Evolutionary conservation across 2,329 filamentous ascomycete species (phyloP).

Genomic region (Passalora sequoiae): DNA sequence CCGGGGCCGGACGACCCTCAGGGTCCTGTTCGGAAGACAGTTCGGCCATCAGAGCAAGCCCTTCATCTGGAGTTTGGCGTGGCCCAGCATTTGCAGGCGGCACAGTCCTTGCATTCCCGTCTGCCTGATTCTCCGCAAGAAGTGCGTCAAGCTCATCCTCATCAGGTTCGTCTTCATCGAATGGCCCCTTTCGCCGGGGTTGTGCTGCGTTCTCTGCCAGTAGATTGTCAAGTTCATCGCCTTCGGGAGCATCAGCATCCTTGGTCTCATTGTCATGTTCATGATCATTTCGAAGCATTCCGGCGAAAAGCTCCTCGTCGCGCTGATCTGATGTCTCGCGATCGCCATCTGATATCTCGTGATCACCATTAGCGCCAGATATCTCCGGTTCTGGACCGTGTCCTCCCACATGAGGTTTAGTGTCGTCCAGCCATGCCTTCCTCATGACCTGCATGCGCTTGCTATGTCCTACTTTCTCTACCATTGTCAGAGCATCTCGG

Average conservation of each 20-base stretch:
- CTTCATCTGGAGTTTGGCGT: conserved; percentile 14
- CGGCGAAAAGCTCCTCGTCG: conserved; percentile 9
- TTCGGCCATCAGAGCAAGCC: conserved; percentile 41
- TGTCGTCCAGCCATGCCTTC: conserved; percentile 77
- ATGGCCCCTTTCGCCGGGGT: conserved; percentile 17
- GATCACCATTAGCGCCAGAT: conserved; percentile 14
- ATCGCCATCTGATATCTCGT: neutral
- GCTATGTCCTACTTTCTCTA: conserved; percentile 88
- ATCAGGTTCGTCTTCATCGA: conserved; percentile 18
- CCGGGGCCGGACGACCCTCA: neutral
- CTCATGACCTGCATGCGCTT: conserved; percentile 70
- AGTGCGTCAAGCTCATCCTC: conserved; percentile 26
- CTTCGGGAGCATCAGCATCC: conserved; percentile 17
- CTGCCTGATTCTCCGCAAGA: conserved; percentile 14
- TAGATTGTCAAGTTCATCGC: conserved; percentile 28
- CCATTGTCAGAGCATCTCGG: conserved; percentile 78
- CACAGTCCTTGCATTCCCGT: neutral
- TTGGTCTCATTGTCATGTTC: conserved; percentile 13
- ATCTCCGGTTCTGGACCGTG: conserved; percentile 16
- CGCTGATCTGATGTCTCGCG: conserved; percentile 5
- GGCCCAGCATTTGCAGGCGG: neutral
- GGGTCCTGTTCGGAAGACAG: conserved; percentile 27
- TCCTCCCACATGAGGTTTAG: conserved; percentile 47
- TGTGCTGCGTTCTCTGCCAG: conserved; percentile 17
- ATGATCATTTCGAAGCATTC: conserved; percentile 7